phyloP scores from a whole-genome alignment of 2,329 filamentous ascomycete genomes.

The Sporothrix mexicana region DNA sequence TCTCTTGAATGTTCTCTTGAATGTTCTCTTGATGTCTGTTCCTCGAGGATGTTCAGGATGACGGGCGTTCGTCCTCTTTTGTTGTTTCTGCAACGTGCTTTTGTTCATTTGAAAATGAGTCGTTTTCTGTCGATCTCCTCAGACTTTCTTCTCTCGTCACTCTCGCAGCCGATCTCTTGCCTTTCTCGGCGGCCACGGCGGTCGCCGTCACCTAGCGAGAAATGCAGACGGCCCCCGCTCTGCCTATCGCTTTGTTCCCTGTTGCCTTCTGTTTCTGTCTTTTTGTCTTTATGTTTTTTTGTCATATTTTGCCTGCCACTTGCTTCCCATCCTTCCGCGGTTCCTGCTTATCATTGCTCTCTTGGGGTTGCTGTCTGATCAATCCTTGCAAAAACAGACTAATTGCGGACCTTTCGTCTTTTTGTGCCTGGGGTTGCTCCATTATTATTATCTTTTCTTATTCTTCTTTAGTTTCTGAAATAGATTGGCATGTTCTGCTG shows the following conservation, averaged over 20 bases:
- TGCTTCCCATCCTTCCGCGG: background rate
- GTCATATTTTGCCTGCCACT: background rate
- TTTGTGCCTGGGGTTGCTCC: background rate
- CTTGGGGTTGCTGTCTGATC: background rate
- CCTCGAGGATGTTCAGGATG: no score
- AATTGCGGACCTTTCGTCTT: background rate
- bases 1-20: no score
- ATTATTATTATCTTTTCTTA: background rate
- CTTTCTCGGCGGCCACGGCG: background rate
- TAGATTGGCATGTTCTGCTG: background rate
- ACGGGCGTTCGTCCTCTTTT: no score
- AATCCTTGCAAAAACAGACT: no score
- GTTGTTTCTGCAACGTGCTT: no score
- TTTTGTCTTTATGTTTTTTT: background rate
- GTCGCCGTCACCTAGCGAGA: background rate
- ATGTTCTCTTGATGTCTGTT: background rate
- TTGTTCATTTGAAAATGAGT: no score
- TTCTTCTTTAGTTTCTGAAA: conserved; percentile 5
- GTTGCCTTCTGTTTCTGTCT: background rate
- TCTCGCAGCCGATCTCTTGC: background rate
- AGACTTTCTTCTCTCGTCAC: no score
- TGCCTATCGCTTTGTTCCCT: conserved; percentile 1
- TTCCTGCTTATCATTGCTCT: conserved; percentile 27
- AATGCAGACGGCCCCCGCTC: background rate
- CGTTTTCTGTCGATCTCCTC: no score